A percentile compares a stretch with the other conserved stretches of the same genome.
These are phyloP conservation scores for Oryza rufipogon DNA, from an alignment of 176 grass and related monocot species.

Conservation along the genomic window DNA sequence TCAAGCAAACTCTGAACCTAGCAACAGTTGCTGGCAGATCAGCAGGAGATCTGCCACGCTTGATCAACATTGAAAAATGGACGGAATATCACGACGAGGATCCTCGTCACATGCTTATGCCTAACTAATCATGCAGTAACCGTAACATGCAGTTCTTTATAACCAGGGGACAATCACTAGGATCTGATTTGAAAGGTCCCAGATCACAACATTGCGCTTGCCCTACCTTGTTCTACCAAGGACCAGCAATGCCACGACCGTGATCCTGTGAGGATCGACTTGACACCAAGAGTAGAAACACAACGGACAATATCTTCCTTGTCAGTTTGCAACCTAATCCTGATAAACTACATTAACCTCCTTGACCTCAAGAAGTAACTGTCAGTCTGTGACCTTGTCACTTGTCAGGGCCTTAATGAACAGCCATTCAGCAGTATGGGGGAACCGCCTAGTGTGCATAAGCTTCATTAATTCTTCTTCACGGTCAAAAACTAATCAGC, in stretches of 20 bases:
- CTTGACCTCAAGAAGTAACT: background rate
- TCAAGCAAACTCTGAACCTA: background rate
- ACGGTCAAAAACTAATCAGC: background rate
- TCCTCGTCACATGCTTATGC: conserved; percentile 33
- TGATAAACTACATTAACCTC: background rate
- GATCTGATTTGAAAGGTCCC: background rate
- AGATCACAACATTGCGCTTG: background rate
- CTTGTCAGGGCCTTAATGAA: background rate
- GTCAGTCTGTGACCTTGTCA: background rate
- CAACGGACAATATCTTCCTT: background rate
- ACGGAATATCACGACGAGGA: conserved; percentile 42
- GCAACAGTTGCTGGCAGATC: conserved; percentile 6
- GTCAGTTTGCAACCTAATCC: background rate
- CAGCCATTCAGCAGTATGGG: background rate
- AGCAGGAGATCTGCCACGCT: background rate
- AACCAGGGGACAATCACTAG: background rate
- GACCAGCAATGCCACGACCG: background rate
- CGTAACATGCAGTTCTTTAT: background rate
- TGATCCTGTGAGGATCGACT: background rate
- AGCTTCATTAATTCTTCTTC: background rate
- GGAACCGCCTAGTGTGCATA: background rate
- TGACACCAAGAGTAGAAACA: background rate
- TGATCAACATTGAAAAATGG: conserved; percentile 1
- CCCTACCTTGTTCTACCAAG: too few relatives aligned
- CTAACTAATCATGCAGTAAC: background rate